Percentiles rank a stretch among this genome's conserved stretches.
Conservation (phyloP, 257 asterid genomes). For the Solanum sitiens region DNA sequence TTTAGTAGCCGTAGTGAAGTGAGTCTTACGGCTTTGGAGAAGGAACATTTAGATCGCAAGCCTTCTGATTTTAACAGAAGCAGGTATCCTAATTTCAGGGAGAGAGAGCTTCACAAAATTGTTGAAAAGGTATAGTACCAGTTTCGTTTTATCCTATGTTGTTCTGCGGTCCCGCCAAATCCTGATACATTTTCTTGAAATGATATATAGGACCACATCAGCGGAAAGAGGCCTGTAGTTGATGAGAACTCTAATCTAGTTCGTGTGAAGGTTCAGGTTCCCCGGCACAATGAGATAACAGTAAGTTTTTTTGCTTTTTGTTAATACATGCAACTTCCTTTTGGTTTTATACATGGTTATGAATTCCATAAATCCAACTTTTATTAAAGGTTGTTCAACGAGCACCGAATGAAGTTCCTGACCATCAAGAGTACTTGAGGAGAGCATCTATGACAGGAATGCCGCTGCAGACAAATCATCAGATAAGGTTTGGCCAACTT, state of each 20-base stretch:
- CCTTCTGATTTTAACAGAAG: conserved; percentile 18
- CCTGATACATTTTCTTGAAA: conserved; percentile 11
- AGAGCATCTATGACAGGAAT: conserved; percentile 25
- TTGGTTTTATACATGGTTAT: neutral
- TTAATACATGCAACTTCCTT: neutral
- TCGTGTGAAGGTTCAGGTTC: conserved; percentile 17
- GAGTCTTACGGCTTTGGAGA: conserved; percentile 14
- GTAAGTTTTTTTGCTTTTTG: conserved; percentile 16
- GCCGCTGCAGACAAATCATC: conserved; percentile 28
- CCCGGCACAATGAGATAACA: conserved; percentile 15
- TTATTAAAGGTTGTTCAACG: neutral
- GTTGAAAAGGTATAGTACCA: conserved; percentile 23
- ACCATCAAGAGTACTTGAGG: conserved; percentile 25
- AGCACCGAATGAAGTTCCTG: conserved; percentile 22
- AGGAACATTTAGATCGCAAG: conserved; percentile 24
- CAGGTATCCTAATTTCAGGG: conserved; percentile 11
- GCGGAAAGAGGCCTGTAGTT: conserved; percentile 15
- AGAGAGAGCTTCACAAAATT: conserved; percentile 20
- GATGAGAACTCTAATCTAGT: conserved; percentile 24
- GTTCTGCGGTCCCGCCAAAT: neutral
- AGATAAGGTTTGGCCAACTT: conserved; percentile 34
- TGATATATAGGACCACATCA: conserved; percentile 27
- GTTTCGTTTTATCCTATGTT: neutral
- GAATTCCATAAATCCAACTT: neutral
- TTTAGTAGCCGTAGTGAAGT: conserved; percentile 10